These are phyloP conservation scores for Globisporangium emineosum DNA, from an alignment of 352 stramenopile genomes.

Conservation along the genomic window DNA sequence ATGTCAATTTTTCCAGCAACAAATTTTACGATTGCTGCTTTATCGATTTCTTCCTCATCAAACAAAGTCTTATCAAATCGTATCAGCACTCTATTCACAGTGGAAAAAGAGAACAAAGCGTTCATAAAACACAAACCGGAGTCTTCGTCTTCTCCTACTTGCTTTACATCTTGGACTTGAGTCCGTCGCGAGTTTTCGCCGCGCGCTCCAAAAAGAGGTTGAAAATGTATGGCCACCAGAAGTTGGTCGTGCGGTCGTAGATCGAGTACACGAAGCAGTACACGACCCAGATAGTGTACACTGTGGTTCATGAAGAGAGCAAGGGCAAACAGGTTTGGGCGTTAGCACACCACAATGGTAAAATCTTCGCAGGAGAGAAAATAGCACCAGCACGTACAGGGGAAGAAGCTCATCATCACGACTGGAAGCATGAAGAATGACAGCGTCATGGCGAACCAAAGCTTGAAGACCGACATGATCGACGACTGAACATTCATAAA, in stretches of 20 bases:
- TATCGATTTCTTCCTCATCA: background rate
- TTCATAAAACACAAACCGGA: background rate
- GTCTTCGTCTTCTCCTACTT: background rate
- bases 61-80: background rate
- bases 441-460: slow-evolving; percentile 69
- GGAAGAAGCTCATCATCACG: slow-evolving; percentile 79
- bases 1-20: background rate
- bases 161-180: slow-evolving; percentile 32
- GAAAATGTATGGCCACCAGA: slow-evolving; percentile 86
- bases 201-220: slow-evolving; percentile 67
- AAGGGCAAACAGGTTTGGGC: background rate
- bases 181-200: slow-evolving; percentile 50
- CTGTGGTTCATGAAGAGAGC: slow-evolving; percentile 21
- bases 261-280: slow-evolving; percentile 85
- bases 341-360: background rate
- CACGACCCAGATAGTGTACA: slow-evolving; percentile 77
- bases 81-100: slow-evolving; percentile 2
- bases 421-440: slow-evolving; percentile 67
- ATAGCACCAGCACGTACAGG: slow-evolving; percentile 37
- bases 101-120: background rate
- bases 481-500: slow-evolving; percentile 40
- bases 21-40: background rate
- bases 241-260: slow-evolving; percentile 81
- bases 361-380: background rate
- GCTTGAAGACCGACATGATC: slow-evolving; percentile 53